Base-by-base conservation (phyloP, 139 green algal genomes). In the Chlorella sp. region DNA sequence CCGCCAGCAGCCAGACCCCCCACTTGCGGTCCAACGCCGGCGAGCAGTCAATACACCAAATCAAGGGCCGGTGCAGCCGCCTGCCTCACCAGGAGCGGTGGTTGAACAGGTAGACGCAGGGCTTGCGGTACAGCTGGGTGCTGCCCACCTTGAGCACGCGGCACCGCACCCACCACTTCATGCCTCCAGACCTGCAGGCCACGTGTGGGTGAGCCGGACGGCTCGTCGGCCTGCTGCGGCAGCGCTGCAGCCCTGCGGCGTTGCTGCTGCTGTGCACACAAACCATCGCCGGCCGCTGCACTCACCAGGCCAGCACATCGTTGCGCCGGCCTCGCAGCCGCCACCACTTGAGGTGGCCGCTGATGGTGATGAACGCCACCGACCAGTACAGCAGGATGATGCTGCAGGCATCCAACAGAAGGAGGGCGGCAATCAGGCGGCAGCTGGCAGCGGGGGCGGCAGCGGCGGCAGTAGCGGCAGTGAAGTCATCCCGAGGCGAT, bases 91-190 rank as follows among this genome's bases (percentile, higher is more conserved):
- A 82, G 64, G 88, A 94, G 32, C 96, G 91, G 85, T 98, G 96
- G 81, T 98, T 98, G 89, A 90, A 91, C 90, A 97, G 81, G 79
- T 93, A 95, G 16, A 97, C 88, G 80, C 85, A 89, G 4, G 56
- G 74, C 0, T 81, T 85, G 1, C 80, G 92, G 88, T 93, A 94
- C 15, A 96, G 70, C 16, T 85, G 51, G 16, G 75, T 80, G 4
- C 38, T 68, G 18, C 85, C 80, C 51, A 93, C 75, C 57, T 81
- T 87, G 28, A 91, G 51, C 25, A 92, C 80, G 1, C 85, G 86
- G 28, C 87, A 87, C n/a, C 88, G 86, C 28, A 89, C 87, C 55
- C 89, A 73, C 62, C 69, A 47, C 56, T 89, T 85, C 69, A 93
- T 87, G 23, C 83, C 90, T 2, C 39, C 63, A 0, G 79, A 80